A percentile compares a stretch with the other conserved stretches of the same genome.
These are phyloP conservation scores for Ramalina intermedia DNA, from an alignment of 495 filamentous ascomycete genomes.

Conservation along the genomic window DNA sequence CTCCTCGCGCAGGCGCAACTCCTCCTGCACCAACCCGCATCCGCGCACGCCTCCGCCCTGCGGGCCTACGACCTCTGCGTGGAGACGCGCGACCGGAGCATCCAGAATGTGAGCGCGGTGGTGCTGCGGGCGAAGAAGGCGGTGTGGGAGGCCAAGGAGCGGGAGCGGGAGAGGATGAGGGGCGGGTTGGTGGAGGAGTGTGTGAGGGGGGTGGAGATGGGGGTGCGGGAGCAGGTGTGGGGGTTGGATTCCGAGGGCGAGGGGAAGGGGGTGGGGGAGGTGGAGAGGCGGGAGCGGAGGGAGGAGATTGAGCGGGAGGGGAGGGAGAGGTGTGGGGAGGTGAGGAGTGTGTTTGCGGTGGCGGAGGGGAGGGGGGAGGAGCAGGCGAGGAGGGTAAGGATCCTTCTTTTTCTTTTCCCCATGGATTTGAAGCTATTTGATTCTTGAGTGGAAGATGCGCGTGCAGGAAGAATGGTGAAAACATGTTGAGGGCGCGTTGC, in stretches of 20 bases:
- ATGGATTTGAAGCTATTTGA: no score
- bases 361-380: conserved; percentile 36
- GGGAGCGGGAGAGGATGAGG: conserved; percentile 31
- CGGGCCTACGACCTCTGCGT: conserved; percentile 63
- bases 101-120: conserved; percentile 47
- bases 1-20: conserved; percentile 77
- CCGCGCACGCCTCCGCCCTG: conserved; percentile 56
- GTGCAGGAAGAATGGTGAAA: not conserved
- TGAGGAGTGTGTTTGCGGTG: conserved; percentile 47
- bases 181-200: conserved; percentile 38
- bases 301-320: conserved; percentile 34
- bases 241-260: conserved; percentile 24
- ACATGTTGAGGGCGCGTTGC: not conserved
- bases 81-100: conserved; percentile 38
- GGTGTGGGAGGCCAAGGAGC: conserved; percentile 32
- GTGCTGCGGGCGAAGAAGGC: conserved; percentile 71
- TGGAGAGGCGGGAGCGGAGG: conserved; percentile 35
- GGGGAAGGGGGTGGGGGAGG: conserved; percentile 26
- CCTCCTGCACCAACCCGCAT: conserved; percentile 54
- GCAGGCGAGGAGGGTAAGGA: conserved; percentile 32
- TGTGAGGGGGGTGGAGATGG: conserved; percentile 27
- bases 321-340: conserved; percentile 42
- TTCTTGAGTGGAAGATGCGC: no score
- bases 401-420: conserved; percentile 1
- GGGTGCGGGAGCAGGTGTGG: conserved; percentile 31